A percentile compares a stretch with the other conserved stretches of the same genome.
phyloP scores from a whole-genome alignment of 805 yeast species.

The Zygosaccharomyces gambellarensis region DNA sequence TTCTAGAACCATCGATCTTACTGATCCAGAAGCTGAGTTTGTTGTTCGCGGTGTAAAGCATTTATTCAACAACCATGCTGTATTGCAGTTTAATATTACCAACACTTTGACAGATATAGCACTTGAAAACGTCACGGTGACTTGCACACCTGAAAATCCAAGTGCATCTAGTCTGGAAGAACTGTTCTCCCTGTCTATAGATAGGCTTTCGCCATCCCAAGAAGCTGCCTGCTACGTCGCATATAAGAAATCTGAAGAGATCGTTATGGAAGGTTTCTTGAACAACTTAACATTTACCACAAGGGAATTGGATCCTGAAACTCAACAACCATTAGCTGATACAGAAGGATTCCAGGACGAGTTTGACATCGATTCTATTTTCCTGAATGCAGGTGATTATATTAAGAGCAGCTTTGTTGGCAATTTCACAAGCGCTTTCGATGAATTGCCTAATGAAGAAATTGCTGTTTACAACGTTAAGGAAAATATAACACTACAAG shows the following conservation, averaged over 20 bases:
- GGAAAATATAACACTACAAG: conserved; percentile 44
- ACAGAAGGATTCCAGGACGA: conserved; percentile 91
- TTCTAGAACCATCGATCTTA: conserved; percentile 58
- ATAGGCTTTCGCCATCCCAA: conserved; percentile 62
- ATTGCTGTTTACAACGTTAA: conserved; percentile 64
- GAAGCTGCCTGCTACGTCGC: conserved; percentile 77
- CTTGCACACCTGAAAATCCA: conserved; percentile 58
- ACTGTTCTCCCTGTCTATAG: conserved; percentile 71
- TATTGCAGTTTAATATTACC: conserved; percentile 75
- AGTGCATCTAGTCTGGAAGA: conserved; percentile 45
- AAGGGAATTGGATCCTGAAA: conserved; percentile 71
- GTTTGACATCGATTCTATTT: conserved; percentile 81
- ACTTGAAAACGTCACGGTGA: conserved; percentile 70
- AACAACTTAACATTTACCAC: conserved; percentile 69
- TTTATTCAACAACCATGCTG: conserved; percentile 64
- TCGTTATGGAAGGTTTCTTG: conserved; percentile 49
- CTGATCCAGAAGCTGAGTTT: conserved; percentile 91
- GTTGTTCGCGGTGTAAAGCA: conserved; percentile 83
- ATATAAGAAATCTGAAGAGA: conserved; percentile 49
- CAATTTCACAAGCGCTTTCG: conserved; percentile 68
- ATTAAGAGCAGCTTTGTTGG: conserved; percentile 72
- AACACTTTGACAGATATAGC: conserved; percentile 79
- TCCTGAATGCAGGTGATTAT: conserved; percentile 72
- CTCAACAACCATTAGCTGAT: conserved; percentile 58
- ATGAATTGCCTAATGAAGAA: conserved; percentile 59